Base-by-base conservation (phyloP, 2,329 filamentous ascomycete species). In the Teratosphaeria pseudoeucalypti region DNA sequence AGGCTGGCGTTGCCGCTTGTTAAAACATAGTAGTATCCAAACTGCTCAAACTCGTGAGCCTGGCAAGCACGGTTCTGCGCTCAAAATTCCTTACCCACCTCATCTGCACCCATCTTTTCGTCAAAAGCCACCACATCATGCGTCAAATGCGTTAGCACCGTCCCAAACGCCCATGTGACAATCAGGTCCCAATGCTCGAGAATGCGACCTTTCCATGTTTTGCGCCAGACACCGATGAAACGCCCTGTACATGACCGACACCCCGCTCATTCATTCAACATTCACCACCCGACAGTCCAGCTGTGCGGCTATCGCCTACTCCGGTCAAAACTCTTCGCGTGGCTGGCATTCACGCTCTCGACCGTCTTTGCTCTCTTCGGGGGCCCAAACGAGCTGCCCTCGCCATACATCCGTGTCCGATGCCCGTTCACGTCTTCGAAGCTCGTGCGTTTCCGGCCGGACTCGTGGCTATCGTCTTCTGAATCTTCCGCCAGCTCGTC, bases 401-500 rank as follows among this genome's bases (percentile, higher is more conserved):
- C 63, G 26, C 62, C 57, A 34, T 64, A 62, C 59, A 59, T 61
- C 23, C 34, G 54, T 32, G 60, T 57, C 29, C 59, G 26, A 34
- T 57, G 55, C 34, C 63, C 65, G 49, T 64, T 64, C n/a, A 53
- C 62, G 23, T 70, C 66, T 55, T 71, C 71, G 59, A 73, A 73
- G 58, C 66, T 69, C 57, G 71, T 72, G 34, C 71, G 60, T 60
- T 72, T 72, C 27, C 65, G 64, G 37, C 65, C 65, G 16, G 64
- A 67, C 5, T 59, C 59, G n/a, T 56, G 29, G 6, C 63, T 61
- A 27, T 85, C 85, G 57, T 86, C 86, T 34, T 89, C 87, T 65
- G 82, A 88, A 63, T 94, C 89, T 64, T 92, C 88, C 2, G 87
- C 82, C 47, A 96, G 77, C 67, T 96, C 90, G 14, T 84, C 84